These are phyloP conservation scores for Sphaerulina populicola DNA, from an alignment of 2,329 filamentous ascomycete genomes.

Conservation along the genomic window DNA sequence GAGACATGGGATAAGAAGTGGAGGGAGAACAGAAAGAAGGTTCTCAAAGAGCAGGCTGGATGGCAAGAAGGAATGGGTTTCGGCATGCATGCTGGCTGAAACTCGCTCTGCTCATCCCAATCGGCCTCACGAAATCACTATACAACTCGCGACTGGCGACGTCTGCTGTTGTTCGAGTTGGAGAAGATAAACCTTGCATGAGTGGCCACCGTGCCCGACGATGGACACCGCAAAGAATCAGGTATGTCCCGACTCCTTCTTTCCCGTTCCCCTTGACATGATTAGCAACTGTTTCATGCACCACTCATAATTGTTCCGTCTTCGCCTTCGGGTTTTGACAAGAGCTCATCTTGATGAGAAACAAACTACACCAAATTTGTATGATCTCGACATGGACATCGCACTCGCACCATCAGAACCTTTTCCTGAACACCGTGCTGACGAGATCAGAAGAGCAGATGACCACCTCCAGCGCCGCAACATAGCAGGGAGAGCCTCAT, in stretches of 20 bases:
- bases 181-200: not conserved
- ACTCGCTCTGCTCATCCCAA: not conserved
- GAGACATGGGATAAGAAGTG: slow-evolving; percentile 72
- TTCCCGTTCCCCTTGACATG: not conserved
- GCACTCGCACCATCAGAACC: not conserved
- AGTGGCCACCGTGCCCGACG: not conserved
- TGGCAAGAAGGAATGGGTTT: slow-evolving; percentile 15
- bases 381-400: slow-evolving; percentile 5
- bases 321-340: slow-evolving; percentile 11
- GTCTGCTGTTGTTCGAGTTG: not conserved
- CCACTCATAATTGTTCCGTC: slow-evolving; percentile 9
- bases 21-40: slow-evolving; percentile 61
- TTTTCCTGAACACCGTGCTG: not conserved
- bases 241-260: not conserved
- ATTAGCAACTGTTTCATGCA: slow-evolving; percentile 14
- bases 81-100: slow-evolving; percentile 3
- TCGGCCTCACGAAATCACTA: not conserved
- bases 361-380: slow-evolving; percentile 12
- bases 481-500: no score
- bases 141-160: not conserved
- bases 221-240: not conserved
- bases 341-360: slow-evolving; percentile 9
- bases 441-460: not conserved
- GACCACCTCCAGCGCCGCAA: no score
- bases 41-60: slow-evolving; percentile 49